Base-by-base conservation (phyloP, 1,284 basidiomycete species). In the Blastosporella zonata region DNA sequence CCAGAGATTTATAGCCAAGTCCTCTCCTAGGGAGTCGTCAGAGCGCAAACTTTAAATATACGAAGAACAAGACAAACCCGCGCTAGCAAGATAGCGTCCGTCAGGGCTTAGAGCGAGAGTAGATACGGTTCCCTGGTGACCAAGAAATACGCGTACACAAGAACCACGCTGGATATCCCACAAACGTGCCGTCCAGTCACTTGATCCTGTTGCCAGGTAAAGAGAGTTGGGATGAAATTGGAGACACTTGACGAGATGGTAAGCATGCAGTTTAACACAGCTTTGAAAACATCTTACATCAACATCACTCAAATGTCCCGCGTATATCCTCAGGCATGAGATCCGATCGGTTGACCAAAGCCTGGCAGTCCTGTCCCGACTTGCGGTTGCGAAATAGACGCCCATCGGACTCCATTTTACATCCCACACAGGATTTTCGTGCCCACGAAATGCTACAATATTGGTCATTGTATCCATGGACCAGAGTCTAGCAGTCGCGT, bases 81-180 rank as follows among this genome's bases (percentile, higher is more conserved):
- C 93, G 53, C 85, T 94, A 9, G 97, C 97, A 9, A 99, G 77
- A 67, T 93, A 96, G 47, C 87, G 81, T 2, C 97, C 97, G 67
- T 98, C 96, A 2, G 95, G 93, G 59, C 90, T 93, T 60, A 98
- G 82, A 3, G 92, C 90, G 52, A 99, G 71, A 1, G 87, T 81
- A 4, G 93, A 90, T n/a, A 99, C 79, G 3, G 88, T 76, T 41
- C 90, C 93, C 59, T 94, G 90, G 65, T 99, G 97, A 0, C 96
- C 97, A 27, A 97, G 84, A 68, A 99, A 99, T 17, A 99, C 88
- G 8, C 97, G 84, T 3, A 99, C 85, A 66, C 93, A 97, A 2
- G 85, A 79, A 4, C 97, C 97, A 25, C 88, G 84, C 62, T 99
- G 97, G n/a, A 97, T 92, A 64, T 99, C 97, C 97, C 97, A 99